Evolutionary conservation across 371 early-diverging fungal species (phyloP).

Genomic region (Circinella minor): DNA sequence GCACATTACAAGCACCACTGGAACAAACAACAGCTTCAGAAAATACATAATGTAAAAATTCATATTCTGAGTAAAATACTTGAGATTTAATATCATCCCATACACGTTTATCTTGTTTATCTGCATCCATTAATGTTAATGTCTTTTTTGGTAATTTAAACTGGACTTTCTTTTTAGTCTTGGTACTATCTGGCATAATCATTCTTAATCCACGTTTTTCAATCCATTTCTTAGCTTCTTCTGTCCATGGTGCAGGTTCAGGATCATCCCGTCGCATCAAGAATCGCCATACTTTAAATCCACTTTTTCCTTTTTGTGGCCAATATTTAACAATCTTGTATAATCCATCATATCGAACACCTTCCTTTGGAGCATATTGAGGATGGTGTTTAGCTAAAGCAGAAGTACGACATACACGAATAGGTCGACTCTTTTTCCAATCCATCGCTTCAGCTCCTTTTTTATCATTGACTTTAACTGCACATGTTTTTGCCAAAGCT

Average conservation of each 20-base stretch:
- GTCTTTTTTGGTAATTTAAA: conserved; percentile 26
- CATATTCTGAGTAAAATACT: conserved; percentile 43
- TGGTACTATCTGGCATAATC: conserved; percentile 1
- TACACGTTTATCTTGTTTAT: conserved; percentile 37
- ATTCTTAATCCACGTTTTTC: conserved; percentile 39
- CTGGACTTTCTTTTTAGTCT: conserved; percentile 15
- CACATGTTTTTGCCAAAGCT: conserved; percentile 62
- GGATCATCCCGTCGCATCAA: conserved; percentile 66
- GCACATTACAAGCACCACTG: conserved; percentile 32
- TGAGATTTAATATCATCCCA: conserved; percentile 41
- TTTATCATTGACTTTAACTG: conserved; percentile 41
- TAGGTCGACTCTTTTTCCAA: conserved; percentile 61
- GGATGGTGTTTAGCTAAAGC: conserved; percentile 46
- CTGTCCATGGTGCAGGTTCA: conserved; percentile 69
- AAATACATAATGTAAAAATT: conserved; percentile 43
- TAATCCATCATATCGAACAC: conserved; percentile 69
- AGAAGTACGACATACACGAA: conserved; percentile 60
- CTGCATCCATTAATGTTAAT: conserved; percentile 32
- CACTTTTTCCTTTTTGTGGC: conserved; percentile 50
- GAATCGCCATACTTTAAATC: conserved; percentile 56
- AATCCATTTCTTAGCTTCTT: conserved; percentile 30
- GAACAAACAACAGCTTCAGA: conserved; percentile 28
- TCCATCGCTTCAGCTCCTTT: conserved; percentile 51
- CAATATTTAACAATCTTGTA: conserved; percentile 72
- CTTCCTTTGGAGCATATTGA: conserved; percentile 52